phyloP scores from a whole-genome alignment of 345 rosid genomes.

The Carallia pectinifolia region DNA sequence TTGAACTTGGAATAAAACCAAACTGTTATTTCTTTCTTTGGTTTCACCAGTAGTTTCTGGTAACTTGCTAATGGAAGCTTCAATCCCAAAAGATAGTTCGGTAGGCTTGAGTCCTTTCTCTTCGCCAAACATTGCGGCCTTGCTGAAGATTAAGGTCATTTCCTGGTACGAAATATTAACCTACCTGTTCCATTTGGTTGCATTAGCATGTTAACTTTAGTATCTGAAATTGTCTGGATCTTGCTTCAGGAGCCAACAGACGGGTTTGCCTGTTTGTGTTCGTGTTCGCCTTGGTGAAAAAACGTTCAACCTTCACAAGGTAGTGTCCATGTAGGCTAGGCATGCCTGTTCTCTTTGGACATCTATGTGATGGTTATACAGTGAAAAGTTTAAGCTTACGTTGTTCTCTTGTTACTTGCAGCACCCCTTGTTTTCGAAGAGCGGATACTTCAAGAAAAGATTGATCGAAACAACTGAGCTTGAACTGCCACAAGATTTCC shows the following conservation, averaged over 20 bases:
- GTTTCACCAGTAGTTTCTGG: slow-evolving; percentile 2
- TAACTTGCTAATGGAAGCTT: slow-evolving; percentile 40
- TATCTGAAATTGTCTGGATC: background rate
- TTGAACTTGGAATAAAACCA: slow-evolving; percentile 15
- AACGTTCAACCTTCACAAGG: slow-evolving; percentile 62
- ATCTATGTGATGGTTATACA: background rate
- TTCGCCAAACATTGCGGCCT: slow-evolving; percentile 48
- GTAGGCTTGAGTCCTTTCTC: slow-evolving; percentile 54
- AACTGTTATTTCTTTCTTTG: background rate
- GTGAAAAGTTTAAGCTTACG: background rate
- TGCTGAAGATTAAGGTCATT: slow-evolving; percentile 55
- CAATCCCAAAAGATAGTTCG: slow-evolving; percentile 50
- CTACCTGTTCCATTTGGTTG: background rate
- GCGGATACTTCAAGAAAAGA: slow-evolving; percentile 67
- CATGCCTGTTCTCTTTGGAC: background rate
- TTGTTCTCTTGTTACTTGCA: slow-evolving; percentile 31
- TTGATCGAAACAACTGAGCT: slow-evolving; percentile 42
- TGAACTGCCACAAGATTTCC: slow-evolving; percentile 58
- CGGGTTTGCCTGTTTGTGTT: slow-evolving; percentile 55
- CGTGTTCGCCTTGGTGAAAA: slow-evolving; percentile 45
- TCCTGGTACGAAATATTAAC: slow-evolving; percentile 35
- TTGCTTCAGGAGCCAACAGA: slow-evolving; percentile 56
- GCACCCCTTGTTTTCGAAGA: slow-evolving; percentile 57
- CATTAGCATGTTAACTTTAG: background rate
- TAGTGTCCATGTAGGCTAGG: slow-evolving; percentile 11